Conservation (phyloP, 306 rosid species). For the Urtica urens region DNA sequence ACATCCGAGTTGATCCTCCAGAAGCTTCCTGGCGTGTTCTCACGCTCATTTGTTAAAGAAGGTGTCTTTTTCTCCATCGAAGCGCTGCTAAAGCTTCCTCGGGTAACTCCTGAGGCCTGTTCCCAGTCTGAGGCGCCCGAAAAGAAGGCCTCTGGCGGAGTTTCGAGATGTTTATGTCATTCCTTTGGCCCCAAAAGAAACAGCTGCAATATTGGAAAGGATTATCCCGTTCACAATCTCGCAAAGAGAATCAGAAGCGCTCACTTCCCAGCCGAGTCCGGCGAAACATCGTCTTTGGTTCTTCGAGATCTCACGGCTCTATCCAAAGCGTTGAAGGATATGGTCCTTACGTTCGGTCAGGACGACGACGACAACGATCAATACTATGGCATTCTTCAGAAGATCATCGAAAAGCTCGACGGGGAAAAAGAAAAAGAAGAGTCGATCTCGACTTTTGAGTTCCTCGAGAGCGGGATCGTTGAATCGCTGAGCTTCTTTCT, state of each 20-base stretch:
- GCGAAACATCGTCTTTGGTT: constrained; percentile 61
- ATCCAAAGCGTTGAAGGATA: constrained; percentile 42
- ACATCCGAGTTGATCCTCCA: constrained; percentile 73
- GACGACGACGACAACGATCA: constrained; percentile 48
- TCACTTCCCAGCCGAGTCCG: constrained; percentile 61
- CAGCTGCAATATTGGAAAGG: constrained; percentile 72
- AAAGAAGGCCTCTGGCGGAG: constrained; percentile 46
- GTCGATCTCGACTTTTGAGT: constrained; percentile 91
- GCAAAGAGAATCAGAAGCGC: constrained; percentile 53
- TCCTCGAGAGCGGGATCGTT: constrained; percentile 83
- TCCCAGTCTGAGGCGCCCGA: constrained; percentile 48
- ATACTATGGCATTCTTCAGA: constrained; percentile 35
- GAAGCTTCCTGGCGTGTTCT: constrained; percentile 54
- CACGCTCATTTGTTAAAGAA: constrained; percentile 73
- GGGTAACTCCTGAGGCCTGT: constrained; percentile 55
- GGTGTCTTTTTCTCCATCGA: constrained; percentile 86
- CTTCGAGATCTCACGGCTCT: constrained; percentile 60
- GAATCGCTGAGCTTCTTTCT: constrained; percentile 63
- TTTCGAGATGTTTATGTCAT: constrained; percentile 61
- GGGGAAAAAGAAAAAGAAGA: too few relatives aligned
- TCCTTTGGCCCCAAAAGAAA: constrained; percentile 60
- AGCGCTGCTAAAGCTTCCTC: constrained; percentile 56
- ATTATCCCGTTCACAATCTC: constrained; percentile 60
- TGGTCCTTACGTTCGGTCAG: constrained; percentile 23
- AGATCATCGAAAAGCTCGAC: constrained; percentile 56